Evolutionary conservation across 73 alveolate genomes (phyloP).

Genomic region (Blepharisma stoltei): DNA sequence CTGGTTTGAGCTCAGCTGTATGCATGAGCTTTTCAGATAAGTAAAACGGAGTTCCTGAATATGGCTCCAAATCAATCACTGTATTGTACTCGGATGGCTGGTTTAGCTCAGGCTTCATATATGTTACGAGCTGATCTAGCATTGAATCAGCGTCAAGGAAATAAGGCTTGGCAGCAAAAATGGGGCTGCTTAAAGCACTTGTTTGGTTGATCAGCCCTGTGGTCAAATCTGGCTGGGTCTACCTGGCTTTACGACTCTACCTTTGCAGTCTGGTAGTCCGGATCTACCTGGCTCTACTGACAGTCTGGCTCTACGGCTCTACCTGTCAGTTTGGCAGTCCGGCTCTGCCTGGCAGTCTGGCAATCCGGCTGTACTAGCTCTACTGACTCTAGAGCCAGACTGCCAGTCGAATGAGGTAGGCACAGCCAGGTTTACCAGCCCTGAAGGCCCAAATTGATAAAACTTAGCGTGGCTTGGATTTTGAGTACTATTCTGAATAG

Average conservation of each 20-base stretch:
- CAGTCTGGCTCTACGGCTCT: no score
- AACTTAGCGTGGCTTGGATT: background rate
- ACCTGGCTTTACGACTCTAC: no score
- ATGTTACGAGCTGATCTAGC: background rate
- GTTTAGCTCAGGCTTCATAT: background rate
- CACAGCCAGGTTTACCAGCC: background rate
- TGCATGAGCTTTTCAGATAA: background rate
- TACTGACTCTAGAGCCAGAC: no score
- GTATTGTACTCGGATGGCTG: background rate
- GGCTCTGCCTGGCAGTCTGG: no score
- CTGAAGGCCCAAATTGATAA: conserved; percentile 10
- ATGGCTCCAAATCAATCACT: background rate
- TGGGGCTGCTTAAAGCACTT: background rate
- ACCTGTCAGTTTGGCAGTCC: no score
- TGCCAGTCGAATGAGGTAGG: no score
- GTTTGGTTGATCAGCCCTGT: background rate
- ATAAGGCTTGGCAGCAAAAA: conserved; percentile 25
- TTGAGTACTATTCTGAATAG: background rate
- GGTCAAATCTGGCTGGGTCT: no score
- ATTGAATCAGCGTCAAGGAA: conserved; percentile 1
- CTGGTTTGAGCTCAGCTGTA: conserved; percentile 20
- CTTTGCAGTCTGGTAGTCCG: no score
- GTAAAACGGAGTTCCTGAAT: background rate
- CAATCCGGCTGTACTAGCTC: no score
- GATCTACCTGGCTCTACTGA: no score